Conservation (phyloP, 2,329 filamentous ascomycete genomes). For the Fusarium longipes region DNA sequence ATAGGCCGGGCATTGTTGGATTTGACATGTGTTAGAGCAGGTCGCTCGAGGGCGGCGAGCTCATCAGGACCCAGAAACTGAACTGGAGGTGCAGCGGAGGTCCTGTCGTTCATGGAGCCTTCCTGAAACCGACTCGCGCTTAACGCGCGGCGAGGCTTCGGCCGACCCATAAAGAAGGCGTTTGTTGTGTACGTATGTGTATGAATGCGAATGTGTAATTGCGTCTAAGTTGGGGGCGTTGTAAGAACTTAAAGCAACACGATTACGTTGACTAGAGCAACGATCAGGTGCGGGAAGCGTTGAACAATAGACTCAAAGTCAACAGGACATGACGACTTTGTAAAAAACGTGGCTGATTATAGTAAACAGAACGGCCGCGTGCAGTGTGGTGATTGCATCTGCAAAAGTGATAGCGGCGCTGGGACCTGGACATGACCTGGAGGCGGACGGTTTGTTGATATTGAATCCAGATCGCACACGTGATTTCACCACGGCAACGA, state of each 20-base stretch:
- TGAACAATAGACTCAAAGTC: conserved; percentile 7
- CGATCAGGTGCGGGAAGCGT: conserved; percentile 12
- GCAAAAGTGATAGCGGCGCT: conserved; percentile 7
- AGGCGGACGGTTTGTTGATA: conserved; percentile 44
- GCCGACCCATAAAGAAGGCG: conserved; percentile 45
- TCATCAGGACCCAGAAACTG: conserved; percentile 67
- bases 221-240: conserved; percentile 12
- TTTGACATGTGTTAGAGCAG: conserved; percentile 22
- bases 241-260: conserved; percentile 16
- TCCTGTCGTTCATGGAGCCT: conserved; percentile 87
- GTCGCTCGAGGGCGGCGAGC: conserved; percentile 48
- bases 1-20: conserved; percentile 34
- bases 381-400: conserved; percentile 4
- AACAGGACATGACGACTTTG: conserved; percentile 17
- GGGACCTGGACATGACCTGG: conserved; percentile 5
- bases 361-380: conserved; percentile 19
- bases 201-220: conserved; percentile 10
- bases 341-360: conserved; percentile 23
- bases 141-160: conserved; percentile 50
- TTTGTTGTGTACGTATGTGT: conserved; percentile 17
- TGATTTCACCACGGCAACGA: conserved; percentile 52
- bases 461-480: conserved; percentile 37
- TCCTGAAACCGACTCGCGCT: conserved; percentile 73
- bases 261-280: conserved; percentile 16
- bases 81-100: conserved; percentile 76